Conservation (phyloP, 164 flowering plant genomes). For the Nymphaea colorata region DNA sequence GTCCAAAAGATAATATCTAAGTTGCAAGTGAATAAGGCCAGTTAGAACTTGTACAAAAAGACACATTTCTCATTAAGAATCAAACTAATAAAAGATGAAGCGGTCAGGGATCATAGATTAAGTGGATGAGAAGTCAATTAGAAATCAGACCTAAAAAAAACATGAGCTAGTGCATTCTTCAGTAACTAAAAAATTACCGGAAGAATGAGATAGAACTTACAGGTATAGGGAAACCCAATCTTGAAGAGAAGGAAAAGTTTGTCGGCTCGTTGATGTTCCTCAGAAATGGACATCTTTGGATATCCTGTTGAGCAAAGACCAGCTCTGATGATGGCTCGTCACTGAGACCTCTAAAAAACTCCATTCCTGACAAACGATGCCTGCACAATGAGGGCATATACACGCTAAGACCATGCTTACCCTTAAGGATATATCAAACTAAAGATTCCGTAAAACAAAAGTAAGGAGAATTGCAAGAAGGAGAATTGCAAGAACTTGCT, state of each 20-base stretch:
- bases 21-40: background rate
- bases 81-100: too few relatives aligned
- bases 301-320: conserved; percentile 24
- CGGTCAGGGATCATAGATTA: too few relatives aligned
- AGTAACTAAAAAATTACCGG: too few relatives aligned
- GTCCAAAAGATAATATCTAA: background rate
- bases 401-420: background rate
- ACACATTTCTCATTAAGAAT: too few relatives aligned
- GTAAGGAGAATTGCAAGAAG: too few relatives aligned
- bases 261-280: conserved; percentile 90
- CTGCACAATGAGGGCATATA: background rate
- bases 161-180: too few relatives aligned
- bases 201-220: conserved; percentile 29
- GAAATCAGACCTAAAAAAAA: too few relatives aligned
- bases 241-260: conserved; percentile 54
- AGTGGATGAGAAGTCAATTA: too few relatives aligned
- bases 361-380: conserved; percentile 28
- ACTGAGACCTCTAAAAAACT: conserved; percentile 28
- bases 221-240: conserved; percentile 49
- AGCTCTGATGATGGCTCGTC: conserved; percentile 24
- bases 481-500: too few relatives aligned
- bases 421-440: background rate
- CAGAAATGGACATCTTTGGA: conserved; percentile 74
- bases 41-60: background rate
- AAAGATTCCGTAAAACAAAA: background rate